Evolutionary conservation across 2,329 filamentous ascomycete genomes (phyloP).

Genomic region (Ceratocystis huliohia): DNA sequence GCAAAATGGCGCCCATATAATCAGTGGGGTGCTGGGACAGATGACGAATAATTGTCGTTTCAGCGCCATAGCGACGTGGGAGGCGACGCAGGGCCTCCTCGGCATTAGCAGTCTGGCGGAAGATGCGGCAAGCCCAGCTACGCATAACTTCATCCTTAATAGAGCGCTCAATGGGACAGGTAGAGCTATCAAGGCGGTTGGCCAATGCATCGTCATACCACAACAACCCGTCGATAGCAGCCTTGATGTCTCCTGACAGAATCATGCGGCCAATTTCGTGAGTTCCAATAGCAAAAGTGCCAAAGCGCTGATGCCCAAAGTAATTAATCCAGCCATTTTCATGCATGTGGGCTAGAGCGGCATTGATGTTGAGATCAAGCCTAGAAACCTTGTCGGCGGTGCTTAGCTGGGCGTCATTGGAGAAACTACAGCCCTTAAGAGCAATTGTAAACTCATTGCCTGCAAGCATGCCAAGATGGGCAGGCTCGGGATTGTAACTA

Average conservation of each 20-base stretch:
- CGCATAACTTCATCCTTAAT: constrained; percentile 66
- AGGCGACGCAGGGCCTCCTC: constrained; percentile 52
- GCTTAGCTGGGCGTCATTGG: constrained; percentile 22
- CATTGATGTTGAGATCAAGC: constrained; percentile 34
- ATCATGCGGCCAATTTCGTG: constrained; percentile 76
- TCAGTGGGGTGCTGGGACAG: constrained; percentile 53
- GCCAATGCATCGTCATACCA: constrained; percentile 54
- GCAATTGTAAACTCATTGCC: constrained; percentile 94
- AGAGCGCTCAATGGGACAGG: constrained; percentile 35
- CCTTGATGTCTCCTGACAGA: constrained; percentile 66
- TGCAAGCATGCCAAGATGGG: constrained; percentile 69
- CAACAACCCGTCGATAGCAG: constrained; percentile 65
- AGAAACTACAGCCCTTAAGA: constrained; percentile 58
- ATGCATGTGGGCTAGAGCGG: constrained; percentile 53
- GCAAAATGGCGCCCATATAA: constrained; percentile 66
- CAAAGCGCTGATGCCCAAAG: constrained; percentile 94
- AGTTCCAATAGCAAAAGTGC: constrained; percentile 74
- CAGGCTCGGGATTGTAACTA: constrained; percentile 54
- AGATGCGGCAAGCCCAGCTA: constrained; percentile 65
- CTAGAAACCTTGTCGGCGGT: constrained; percentile 26
- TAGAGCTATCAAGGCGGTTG: constrained; percentile 32
- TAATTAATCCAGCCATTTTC: constrained; percentile 88
- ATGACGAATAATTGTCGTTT: constrained; percentile 65
- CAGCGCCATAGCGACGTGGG: constrained; percentile 70
- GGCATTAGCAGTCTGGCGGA: constrained; percentile 45